Percentiles rank a stretch among this genome's conserved stretches.
These are phyloP conservation scores for Pseudocercospora musae DNA, from an alignment of 2,329 filamentous ascomycete species.

Conservation along the genomic window DNA sequence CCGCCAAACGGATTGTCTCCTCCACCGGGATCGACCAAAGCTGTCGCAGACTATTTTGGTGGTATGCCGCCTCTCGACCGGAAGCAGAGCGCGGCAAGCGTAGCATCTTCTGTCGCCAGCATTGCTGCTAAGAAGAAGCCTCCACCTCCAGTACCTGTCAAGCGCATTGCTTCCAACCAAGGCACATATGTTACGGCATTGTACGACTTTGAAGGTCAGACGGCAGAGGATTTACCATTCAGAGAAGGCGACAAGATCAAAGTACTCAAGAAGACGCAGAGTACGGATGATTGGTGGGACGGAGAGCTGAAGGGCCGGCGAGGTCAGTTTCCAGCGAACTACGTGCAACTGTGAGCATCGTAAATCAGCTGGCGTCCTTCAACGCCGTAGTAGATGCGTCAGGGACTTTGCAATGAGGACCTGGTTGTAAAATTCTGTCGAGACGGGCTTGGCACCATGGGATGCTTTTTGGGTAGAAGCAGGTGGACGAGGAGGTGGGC, in stretches of 20 bases:
- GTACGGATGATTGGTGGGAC: slow-evolving; percentile 84
- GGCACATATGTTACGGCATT: slow-evolving; percentile 55
- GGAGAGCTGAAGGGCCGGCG: slow-evolving; percentile 67
- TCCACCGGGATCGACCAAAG: slow-evolving; percentile 21
- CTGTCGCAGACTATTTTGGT: slow-evolving; percentile 33
- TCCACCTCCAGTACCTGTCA: slow-evolving; percentile 67
- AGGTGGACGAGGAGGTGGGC: no score
- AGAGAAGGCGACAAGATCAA: slow-evolving; percentile 73
- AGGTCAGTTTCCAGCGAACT: slow-evolving; percentile 81
- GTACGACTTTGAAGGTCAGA: slow-evolving; percentile 71
- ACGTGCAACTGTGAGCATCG: slow-evolving; percentile 42
- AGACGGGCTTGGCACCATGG: no score
- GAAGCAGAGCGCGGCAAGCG: slow-evolving; percentile 29
- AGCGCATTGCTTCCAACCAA: slow-evolving; percentile 50
- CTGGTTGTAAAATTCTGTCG: not conserved
- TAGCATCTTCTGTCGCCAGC: slow-evolving; percentile 33
- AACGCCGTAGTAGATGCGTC: no score
- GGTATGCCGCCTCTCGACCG: slow-evolving; percentile 19
- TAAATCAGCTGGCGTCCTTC: not conserved
- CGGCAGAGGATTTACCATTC: slow-evolving; percentile 68
- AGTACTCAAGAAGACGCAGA: slow-evolving; percentile 74
- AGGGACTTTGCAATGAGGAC: no score
- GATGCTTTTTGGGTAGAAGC: no score
- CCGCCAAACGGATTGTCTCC: slow-evolving; percentile 23
- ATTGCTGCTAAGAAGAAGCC: slow-evolving; percentile 64